A percentile compares a stretch with the other conserved stretches of the same genome.
Conservation (phyloP, 2,329 filamentous ascomycete genomes). For the Pyricularia grisea region DNA sequence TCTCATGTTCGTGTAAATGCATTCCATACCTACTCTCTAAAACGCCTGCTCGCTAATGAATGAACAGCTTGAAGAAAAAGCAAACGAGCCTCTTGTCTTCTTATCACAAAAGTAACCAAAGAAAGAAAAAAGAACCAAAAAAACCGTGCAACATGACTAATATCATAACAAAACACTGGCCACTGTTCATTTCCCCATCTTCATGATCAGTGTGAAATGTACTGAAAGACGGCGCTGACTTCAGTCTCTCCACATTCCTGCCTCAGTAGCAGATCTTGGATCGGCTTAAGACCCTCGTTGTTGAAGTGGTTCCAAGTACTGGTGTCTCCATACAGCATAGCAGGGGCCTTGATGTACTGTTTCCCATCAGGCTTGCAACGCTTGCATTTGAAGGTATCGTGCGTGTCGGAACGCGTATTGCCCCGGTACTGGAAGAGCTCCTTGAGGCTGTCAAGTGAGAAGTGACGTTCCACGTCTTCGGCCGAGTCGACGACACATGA, state of each 20-base stretch:
- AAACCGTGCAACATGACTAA: not conserved
- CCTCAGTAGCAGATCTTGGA: constrained; percentile 83
- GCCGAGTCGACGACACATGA: constrained; percentile 94
- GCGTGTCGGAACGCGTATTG: constrained; percentile 82
- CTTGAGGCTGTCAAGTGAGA: constrained; percentile 79
- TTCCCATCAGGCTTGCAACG: constrained; percentile 80
- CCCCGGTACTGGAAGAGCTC: constrained; percentile 91
- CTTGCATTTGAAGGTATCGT: constrained; percentile 98
- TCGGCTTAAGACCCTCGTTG: constrained; percentile 68
- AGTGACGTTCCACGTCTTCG: constrained; percentile 95
- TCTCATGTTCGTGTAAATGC: not conserved
- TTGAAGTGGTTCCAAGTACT: constrained; percentile 99
- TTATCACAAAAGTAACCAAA: not conserved
- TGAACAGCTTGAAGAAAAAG: not conserved
- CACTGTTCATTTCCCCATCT: not conserved
- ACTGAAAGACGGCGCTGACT: constrained; percentile 95
- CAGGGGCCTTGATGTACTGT: constrained; percentile 82
- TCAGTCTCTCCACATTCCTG: constrained; percentile 73
- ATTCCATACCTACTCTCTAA: not conserved
- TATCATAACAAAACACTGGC: not conserved
- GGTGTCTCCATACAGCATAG: constrained; percentile 95
- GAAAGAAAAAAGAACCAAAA: not conserved
- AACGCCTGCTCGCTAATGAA: not conserved
- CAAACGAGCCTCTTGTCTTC: not conserved
- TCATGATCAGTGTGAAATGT: constrained; percentile 68